These are phyloP conservation scores for Abelmoschus esculentus DNA, from an alignment of 345 rosid genomes.

Conservation along the genomic window DNA sequence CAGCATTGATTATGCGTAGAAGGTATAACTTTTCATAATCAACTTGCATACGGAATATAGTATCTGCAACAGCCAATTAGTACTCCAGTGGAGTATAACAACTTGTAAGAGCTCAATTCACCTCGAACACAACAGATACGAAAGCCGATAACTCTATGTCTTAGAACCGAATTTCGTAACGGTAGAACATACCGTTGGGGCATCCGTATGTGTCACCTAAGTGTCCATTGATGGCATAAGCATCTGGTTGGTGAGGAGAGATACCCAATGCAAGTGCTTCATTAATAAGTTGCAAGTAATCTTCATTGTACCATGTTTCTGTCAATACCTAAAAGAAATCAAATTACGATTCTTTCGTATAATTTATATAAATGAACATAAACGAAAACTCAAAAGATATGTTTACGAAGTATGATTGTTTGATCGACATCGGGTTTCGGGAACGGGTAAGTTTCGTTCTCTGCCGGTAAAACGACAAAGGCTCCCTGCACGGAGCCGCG, in stretches of 20 bases:
- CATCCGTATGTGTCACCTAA: constrained; percentile 23
- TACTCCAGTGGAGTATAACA: background rate
- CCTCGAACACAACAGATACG: background rate
- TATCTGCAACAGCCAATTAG: constrained; percentile 9
- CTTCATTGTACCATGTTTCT: constrained; percentile 21
- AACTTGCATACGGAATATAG: constrained; percentile 10
- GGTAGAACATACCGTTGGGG: constrained; percentile 14
- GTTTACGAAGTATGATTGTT: constrained; percentile 24
- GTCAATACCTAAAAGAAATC: background rate
- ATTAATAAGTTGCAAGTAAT: background rate
- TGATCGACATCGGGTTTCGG: constrained; percentile 26
- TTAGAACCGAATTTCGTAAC: background rate
- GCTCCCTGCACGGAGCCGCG: constrained; percentile 40
- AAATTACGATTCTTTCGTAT: background rate
- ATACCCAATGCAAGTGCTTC: background rate
- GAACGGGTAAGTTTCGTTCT: constrained; percentile 21
- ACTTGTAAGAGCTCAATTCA: too few relatives aligned
- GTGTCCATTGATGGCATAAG: constrained; percentile 27
- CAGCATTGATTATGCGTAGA: constrained; percentile 26
- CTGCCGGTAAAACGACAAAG: constrained; percentile 17
- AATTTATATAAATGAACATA: background rate
- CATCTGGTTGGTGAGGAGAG: background rate
- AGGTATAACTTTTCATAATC: constrained; percentile 21
- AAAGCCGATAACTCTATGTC: background rate
- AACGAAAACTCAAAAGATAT: background rate